Conservation (phyloP, 768 basidiomycete species). For the Rhizopogon roseolus region DNA sequence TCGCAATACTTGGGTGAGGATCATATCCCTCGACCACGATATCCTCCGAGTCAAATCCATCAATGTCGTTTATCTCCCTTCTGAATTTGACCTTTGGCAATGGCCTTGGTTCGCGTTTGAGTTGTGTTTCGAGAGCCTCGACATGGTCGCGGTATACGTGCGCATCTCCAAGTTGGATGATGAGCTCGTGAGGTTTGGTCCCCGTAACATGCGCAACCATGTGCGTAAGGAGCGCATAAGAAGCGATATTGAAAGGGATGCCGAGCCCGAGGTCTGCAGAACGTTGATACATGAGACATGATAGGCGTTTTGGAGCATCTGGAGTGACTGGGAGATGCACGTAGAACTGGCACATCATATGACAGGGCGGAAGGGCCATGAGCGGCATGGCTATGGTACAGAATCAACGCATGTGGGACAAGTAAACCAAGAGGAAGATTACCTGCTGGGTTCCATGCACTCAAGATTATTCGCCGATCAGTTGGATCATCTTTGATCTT, state of each 20-base stretch:
- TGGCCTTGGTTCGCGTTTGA: constrained; percentile 68
- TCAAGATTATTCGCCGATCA: constrained; percentile 89
- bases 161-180: constrained; percentile 96
- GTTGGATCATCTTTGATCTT: constrained; percentile 94
- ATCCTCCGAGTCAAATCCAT: constrained; percentile 77
- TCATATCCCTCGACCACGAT: constrained; percentile 85
- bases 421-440: constrained; percentile 13
- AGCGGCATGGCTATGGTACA: constrained; percentile 66
- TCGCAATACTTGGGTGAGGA: constrained; percentile 76
- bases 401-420: not conserved
- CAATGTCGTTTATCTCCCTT: constrained; percentile 65
- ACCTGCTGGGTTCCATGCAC: constrained; percentile 99
- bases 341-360: constrained; percentile 99
- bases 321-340: constrained; percentile 73
- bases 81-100: constrained; percentile 83
- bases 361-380: constrained; percentile 98
- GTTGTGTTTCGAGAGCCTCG: constrained; percentile 77
- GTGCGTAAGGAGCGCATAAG: constrained; percentile 94
- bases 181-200: constrained; percentile 82
- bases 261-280: constrained; percentile 97
- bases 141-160: constrained; percentile 95
- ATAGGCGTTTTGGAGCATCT: constrained; percentile 62
- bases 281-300: constrained; percentile 96
- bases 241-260: constrained; percentile 99
- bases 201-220: constrained; percentile 94